Evolutionary conservation across 1,284 basidiomycete species (phyloP).

Genomic region (Cryptococcus sp.): DNA sequence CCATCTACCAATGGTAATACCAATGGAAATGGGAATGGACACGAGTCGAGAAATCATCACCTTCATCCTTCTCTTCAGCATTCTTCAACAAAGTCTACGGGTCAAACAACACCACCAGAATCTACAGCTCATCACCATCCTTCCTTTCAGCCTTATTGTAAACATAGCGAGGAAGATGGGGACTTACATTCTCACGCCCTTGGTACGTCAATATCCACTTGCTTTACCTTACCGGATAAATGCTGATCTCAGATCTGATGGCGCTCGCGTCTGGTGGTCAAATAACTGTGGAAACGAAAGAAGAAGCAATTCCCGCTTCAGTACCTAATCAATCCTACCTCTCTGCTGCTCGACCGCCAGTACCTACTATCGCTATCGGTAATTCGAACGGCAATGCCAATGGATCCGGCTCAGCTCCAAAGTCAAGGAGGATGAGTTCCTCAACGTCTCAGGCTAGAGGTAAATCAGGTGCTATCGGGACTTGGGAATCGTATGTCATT

Average conservation of each 20-base stretch:
- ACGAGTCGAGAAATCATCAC: neutral
- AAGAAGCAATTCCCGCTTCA: slow-evolving; percentile 28
- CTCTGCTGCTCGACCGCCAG: slow-evolving; percentile 30
- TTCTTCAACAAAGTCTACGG: too few species aligned
- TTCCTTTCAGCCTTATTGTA: slow-evolving; percentile 41
- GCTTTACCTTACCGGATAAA: neutral
- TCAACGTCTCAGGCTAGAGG: slow-evolving; percentile 41
- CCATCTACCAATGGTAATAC: neutral
- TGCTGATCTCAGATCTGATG: neutral
- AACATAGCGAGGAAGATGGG: slow-evolving; percentile 33
- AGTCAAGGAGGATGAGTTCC: slow-evolving; percentile 39
- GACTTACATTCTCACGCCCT: slow-evolving; percentile 46
- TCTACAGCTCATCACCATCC: slow-evolving; percentile 19
- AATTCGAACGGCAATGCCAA: neutral
- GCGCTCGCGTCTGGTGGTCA: too few species aligned
- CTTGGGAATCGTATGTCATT: slow-evolving; percentile 21
- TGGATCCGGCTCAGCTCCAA: slow-evolving; percentile 9
- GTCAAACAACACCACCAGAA: slow-evolving; percentile 17
- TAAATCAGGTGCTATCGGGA: slow-evolving; percentile 41
- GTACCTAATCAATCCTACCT: slow-evolving; percentile 35
- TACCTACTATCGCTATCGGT: neutral
- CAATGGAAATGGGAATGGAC: neutral
- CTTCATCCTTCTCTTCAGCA: neutral
- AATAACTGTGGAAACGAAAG: too few species aligned
- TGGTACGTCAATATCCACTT: slow-evolving; percentile 17